Base-by-base conservation (phyloP, 1,139 yeast genomes). In the Saccharomyces hybrid region DNA sequence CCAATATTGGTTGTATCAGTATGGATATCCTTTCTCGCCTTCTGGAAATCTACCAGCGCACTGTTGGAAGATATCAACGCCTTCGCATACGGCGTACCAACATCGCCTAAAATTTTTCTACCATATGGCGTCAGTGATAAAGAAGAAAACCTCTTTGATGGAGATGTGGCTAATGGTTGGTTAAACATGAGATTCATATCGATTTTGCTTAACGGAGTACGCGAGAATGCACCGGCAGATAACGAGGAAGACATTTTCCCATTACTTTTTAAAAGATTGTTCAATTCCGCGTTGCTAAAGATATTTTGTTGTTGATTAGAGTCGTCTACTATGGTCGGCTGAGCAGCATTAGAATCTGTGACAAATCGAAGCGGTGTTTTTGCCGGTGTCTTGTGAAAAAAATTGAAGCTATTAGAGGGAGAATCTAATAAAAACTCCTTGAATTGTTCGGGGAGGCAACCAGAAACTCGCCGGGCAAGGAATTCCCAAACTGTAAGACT, bases 381-480 rank as follows among this genome's bases (percentile, higher is more conserved):
- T 21, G 71, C 70, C 14, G 71, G 71, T 1, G 71, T 67, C 50
- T 64, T 66, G 38, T 66, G 69, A 53, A 66, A 63, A 28, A 65
- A 55, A 53, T 65, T 65, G 27, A 64, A 57, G 6, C 67, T 65
- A n/a, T 63, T 67, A 19, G 48, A 44, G 12, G 71, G 71, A 4
- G 71, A 68, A 19, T 68, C 71, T n/a, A 66, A 61, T 51, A 68
- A 52, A 50, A 67, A 67, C 53, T 68, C 71, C 54, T 64, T 64
- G 46, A 68, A 61, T 51, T 67, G 70, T 51, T 67, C 71, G 9
- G 71, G 16, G 70, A 66, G 1, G 68, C 62, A 51, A 68, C 56
- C 50, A 67, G 52, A 56, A 66, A 63, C 51, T 68, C 71, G 50
- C 62, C 64, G 11, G 66, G 62, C 42, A 64, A 59, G 49, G 58